Base-by-base conservation (phyloP, 2,329 filamentous ascomycete species). In the Botrytis pseudocinerea region DNA sequence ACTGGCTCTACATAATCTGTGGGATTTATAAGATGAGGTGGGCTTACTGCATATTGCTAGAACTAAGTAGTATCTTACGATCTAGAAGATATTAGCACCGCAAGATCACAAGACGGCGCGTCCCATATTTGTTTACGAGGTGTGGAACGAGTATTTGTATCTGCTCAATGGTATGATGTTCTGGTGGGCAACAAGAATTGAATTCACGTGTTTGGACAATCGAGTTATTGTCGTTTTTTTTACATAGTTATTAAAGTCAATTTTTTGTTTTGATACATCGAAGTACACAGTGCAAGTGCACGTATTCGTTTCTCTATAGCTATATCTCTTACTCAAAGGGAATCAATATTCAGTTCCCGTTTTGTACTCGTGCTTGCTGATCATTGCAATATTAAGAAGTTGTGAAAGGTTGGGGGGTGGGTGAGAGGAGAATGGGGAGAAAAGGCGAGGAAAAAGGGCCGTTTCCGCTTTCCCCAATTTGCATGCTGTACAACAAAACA, bases 401-500 rank as follows among this genome's bases (percentile, higher is more conserved):
- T 3, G 6, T 40, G 12, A 40, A 40, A 54, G 51, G 51, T 54
- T 54, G 51, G 51, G 51, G 51, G 28, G 51, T 28, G 51, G 51
- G 51, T 40, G 59, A 61, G 35, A 16, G 35, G 59, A 38, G 22
- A 61, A 61, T 54, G 51, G 59, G 59, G 59, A 32, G 32, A 61
- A 61, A 61, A 22, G 35, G 35, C 16, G 59, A 62, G 59, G 35
- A 18, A 61, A 35, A 62, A 62, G 60, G 60, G 60, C 60, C 60
- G 60, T 62, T 62, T 62, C 60, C 60, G 38, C 60, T 40, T 40
- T 40, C 60, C 60, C 60, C 60, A 62, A 40, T 62, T n/a, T 40
- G 35, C 60, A 40, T 62, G 35, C 25, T 62, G 60, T 62, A 62
- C 60, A 62, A 62, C 22, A 62, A 40, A 16, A 18, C 22, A 62